A percentile compares a stretch with the other conserved stretches of the same genome.
Evolutionary conservation across 148 eudicot genomes (phyloP).

Genomic region (Diospyros kaki): DNA sequence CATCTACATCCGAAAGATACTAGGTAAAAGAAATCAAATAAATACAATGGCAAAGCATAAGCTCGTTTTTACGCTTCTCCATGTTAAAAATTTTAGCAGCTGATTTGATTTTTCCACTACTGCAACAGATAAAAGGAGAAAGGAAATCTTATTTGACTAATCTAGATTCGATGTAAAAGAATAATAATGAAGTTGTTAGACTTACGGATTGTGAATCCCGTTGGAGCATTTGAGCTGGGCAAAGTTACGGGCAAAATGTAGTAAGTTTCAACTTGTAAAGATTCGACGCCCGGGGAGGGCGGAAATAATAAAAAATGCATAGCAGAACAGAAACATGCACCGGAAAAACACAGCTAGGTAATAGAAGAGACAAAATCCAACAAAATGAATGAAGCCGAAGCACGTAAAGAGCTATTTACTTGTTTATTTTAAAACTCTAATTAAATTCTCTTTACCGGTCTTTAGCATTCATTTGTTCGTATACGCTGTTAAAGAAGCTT

Average conservation of each 20-base stretch:
- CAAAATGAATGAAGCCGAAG: too few relatives aligned
- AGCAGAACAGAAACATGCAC: too few relatives aligned
- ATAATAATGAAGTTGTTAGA: background rate
- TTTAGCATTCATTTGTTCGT: too few relatives aligned
- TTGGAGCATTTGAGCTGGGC: slow-evolving; percentile 62
- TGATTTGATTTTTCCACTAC: background rate
- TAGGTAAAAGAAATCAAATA: background rate
- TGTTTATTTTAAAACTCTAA: too few relatives aligned
- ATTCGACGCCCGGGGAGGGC: too few relatives aligned
- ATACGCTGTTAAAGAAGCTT: too few relatives aligned
- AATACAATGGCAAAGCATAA: background rate
- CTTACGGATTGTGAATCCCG: slow-evolving; percentile 85
- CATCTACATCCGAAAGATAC: slow-evolving; percentile 44
- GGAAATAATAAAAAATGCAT: too few relatives aligned
- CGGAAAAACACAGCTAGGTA: too few relatives aligned
- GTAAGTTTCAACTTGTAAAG: too few relatives aligned
- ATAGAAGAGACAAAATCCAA: too few relatives aligned
- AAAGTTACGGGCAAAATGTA: background rate
- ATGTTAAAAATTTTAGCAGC: background rate
- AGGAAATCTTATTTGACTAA: background rate
- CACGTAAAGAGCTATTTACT: too few relatives aligned
- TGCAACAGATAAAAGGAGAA: background rate
- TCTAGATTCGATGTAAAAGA: slow-evolving; percentile 1
- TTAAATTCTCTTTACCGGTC: too few relatives aligned
- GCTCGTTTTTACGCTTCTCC: background rate